Percentiles rank a stretch among this genome's conserved stretches.
These are phyloP conservation scores for Rhizomucor pusillus DNA, from an alignment of 371 early-diverging fungal species.

Conservation along the genomic window DNA sequence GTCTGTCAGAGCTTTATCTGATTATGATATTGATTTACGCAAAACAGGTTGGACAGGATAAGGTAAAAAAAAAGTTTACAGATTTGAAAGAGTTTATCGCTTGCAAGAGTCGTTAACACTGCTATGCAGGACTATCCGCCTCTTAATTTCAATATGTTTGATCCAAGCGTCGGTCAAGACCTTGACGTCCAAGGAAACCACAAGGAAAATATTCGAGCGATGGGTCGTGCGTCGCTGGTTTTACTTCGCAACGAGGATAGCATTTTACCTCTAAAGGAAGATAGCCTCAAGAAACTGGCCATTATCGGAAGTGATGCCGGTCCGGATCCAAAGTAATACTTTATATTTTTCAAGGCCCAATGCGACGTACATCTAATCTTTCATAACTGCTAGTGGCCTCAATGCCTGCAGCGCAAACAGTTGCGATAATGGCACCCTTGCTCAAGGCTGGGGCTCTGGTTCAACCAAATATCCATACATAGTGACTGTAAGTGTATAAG, in stretches of 20 bases:
- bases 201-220: slow-evolving; percentile 20
- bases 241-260: slow-evolving; percentile 36
- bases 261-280: slow-evolving; percentile 25
- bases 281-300: slow-evolving; percentile 23
- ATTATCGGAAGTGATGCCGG: slow-evolving; percentile 50
- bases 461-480: slow-evolving; percentile 55
- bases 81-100: too few relatives aligned
- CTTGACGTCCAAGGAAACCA: slow-evolving; percentile 37
- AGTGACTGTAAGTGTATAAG: slow-evolving; percentile 34
- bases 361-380: too few relatives aligned
- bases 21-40: slow-evolving; percentile 15
- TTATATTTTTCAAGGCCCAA: too few relatives aligned
- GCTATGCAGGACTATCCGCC: slow-evolving; percentile 25
- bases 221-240: slow-evolving; percentile 38
- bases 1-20: not conserved
- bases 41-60: too few relatives aligned
- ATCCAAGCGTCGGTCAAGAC: slow-evolving; percentile 4
- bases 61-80: too few relatives aligned
- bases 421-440: slow-evolving; percentile 47
- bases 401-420: slow-evolving; percentile 23
- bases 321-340: slow-evolving; percentile 14
- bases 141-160: slow-evolving; percentile 20
- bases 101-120: too few relatives aligned
- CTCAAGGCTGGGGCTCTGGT: slow-evolving; percentile 68
- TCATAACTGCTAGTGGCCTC: slow-evolving; percentile 20